Base-by-base conservation (phyloP, 176 grass and related monocot species). In the Guadua angustifolia region DNA sequence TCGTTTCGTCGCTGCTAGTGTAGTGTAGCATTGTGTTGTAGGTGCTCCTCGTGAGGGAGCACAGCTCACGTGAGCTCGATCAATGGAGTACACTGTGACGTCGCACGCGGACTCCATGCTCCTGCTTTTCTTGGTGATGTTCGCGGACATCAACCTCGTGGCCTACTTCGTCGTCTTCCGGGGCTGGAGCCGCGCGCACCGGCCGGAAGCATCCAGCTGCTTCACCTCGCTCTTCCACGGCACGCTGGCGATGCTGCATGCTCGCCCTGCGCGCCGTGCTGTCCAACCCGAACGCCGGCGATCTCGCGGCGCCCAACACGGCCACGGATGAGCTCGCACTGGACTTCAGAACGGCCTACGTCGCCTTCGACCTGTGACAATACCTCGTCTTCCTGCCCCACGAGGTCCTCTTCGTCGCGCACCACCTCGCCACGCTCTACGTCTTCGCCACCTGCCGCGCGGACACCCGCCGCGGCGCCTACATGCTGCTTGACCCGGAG, bases 211-310 rank as follows among this genome's bases (percentile, higher is more conserved):
- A 21, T 94, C 94, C 24, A 97, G 94, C 69, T 97, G 94, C 81
- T 87, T 97, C 70, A 89, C 91, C 21, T 97, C 94, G n/a, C 74
- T 97, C 58, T 92, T 94, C 82, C 92, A 94, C 78, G 94, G 94
- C 22, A 92, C 88, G n/a, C 94, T 90, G 3, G 88, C 77, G 11
- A 71, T 75, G 42, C 39, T 91, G 57, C n/a, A n/a, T n/a, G n/a
- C 78, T 97, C 78, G 86, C 92, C 15, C 43, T 92, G 26, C 82
- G 69, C 10, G 86, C 92, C 4, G 66, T 94, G 6, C 69, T 81
- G 18, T 71, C 81, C 11, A 72, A 88, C 66, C 26, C 46, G 29
- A 8, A 42, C 80, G 47, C 79, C 80, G 82, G 68, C 55, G 72
- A 35, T 64, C 93, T 94, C 63, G 83, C 83, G 57, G 84, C 89